Evolutionary conservation across 1,284 basidiomycete species (phyloP), one percentile per base, ranked within the genome.

Genomic region (Papiliotrema nemorosa): DNA sequence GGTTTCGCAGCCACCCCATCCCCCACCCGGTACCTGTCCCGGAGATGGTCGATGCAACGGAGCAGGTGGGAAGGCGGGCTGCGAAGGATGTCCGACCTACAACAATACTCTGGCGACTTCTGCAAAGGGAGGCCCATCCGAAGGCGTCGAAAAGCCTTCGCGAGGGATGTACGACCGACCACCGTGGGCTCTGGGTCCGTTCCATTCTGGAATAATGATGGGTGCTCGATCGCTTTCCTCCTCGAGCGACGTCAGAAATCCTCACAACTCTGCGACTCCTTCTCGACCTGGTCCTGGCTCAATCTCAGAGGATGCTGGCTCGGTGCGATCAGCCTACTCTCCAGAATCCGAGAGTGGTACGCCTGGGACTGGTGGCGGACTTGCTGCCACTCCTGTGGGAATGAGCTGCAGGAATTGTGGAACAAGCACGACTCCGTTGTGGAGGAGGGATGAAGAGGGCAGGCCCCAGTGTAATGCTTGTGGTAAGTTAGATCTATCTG

Each of bases 31-130:
- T 44, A 90, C 90, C 18, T 97, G 92, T 73, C 92, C 92, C 5
- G 92, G 92, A 52, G 92, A 93, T 75, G 92, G 92, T 34, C 83
- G 88, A 60, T 97, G 92, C 76, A 90, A 97, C 76, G 92, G 92
- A 57, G 90, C 88, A 26, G 92, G 92, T 63, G 92, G 92, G 54
- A 85, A 89, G 60, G 84, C 83, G 53, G 86, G 88, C 57, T 97
- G 92, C 72, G 83, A 86, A 59, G 92, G 92, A 38, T 96, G 92
- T 73, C 92, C 92, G 12, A 91, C 91, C 36, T 90, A 84, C 77
- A 97, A 96, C 79, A 96, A 96, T 69, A 80, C 80, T 47, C 47
- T 67, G 38, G 62, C 60, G 38, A 52, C 52, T 25, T 47, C 44
- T 29, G 37, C 29, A 25, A 3, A 26, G 52, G 12, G 44, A 44